phyloP scores from a whole-genome alignment of 768 basidiomycete genomes.

The Neoboletus subvelutipes region DNA sequence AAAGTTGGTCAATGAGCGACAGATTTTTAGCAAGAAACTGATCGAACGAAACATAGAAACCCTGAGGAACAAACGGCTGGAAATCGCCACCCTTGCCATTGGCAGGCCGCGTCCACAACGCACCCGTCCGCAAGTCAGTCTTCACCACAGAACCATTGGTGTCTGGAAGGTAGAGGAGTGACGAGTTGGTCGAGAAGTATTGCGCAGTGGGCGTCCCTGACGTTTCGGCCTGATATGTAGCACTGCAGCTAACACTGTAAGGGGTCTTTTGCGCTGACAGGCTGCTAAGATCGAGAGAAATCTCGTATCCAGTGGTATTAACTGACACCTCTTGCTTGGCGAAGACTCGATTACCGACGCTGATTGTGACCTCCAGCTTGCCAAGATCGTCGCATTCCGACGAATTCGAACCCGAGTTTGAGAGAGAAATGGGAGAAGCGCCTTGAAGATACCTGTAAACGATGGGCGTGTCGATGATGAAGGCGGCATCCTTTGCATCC shows the following conservation, averaged over 20 bases:
- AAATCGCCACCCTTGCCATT: constrained; percentile 21
- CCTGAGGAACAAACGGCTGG: constrained; percentile 59
- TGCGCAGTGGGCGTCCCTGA: constrained; percentile 17
- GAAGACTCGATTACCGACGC: constrained; percentile 24
- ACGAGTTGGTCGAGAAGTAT: constrained; percentile 31
- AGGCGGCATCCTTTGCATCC: constrained; percentile 27
- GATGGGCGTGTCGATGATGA: constrained; percentile 42
- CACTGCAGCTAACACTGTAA: constrained; percentile 38
- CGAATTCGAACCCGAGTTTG: background rate
- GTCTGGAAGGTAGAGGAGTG: constrained; percentile 43
- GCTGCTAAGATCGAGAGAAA: constrained; percentile 33
- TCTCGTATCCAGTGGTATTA: constrained; percentile 36
- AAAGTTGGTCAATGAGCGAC: constrained; percentile 52
- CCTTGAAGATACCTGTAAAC: constrained; percentile 36
- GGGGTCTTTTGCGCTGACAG: constrained; percentile 30
- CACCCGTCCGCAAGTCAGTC: constrained; percentile 47
- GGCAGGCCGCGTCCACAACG: constrained; percentile 39
- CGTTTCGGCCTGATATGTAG: constrained; percentile 20
- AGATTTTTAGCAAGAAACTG: constrained; percentile 52
- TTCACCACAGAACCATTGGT: constrained; percentile 44
- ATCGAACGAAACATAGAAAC: constrained; percentile 69
- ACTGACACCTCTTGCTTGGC: constrained; percentile 34
- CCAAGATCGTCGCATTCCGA: constrained; percentile 6
- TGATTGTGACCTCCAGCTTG: constrained; percentile 30
- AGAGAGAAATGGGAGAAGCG: constrained; percentile 32